Base-by-base conservation (phyloP, 164 flowering plant genomes). In the Liriodendron chinense region DNA sequence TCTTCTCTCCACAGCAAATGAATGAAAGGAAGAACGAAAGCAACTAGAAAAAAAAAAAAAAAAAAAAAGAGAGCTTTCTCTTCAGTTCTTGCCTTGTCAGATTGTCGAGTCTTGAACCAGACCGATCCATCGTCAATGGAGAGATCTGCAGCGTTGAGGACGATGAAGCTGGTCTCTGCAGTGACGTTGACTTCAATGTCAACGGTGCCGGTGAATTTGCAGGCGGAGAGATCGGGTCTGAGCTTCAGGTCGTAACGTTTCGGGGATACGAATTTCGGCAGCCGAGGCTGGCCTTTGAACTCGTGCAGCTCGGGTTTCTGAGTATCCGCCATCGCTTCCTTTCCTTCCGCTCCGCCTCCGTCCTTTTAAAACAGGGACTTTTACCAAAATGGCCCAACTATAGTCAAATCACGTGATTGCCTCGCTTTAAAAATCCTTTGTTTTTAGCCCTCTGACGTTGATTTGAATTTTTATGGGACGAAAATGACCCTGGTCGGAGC, bases 61-160 rank as follows among this genome's bases (percentile, higher is more conserved):
- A 65, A 7, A 25, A n/a, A n/a, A 21, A n/a, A 63, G 1, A 63
- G 66, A n/a, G 24, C n/a, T 57, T 57, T 57, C 62, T 20, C n/a
- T 57, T 63, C 85, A 28, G 72, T 24, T 47, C 18, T 9, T 76
- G 75, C 80, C 78, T 72, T 65, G 14, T 74, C 34, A 56, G 71
- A 70, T 47, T 0, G 23, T 12, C 0, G 48, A 70, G 28, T 16
- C 59, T 76, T 79, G 81, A 87, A 88, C 20, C 22, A 75, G 43
- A 82, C 84, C 23, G 75, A 69, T 6, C 24, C 69, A 23, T 76
- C 69, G 50, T 77, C 72, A 64, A 89, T 77, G 18, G 47, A 53
- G 59, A 90, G 91, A 1, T 90, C 91, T 2, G 87, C 82, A 21
- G 94, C 85, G 71, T 91, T 91, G 64, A 91, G 85, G 72, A 90